Conservation (phyloP, 352 stramenopile species). For the Pythium myriotylum region DNA sequence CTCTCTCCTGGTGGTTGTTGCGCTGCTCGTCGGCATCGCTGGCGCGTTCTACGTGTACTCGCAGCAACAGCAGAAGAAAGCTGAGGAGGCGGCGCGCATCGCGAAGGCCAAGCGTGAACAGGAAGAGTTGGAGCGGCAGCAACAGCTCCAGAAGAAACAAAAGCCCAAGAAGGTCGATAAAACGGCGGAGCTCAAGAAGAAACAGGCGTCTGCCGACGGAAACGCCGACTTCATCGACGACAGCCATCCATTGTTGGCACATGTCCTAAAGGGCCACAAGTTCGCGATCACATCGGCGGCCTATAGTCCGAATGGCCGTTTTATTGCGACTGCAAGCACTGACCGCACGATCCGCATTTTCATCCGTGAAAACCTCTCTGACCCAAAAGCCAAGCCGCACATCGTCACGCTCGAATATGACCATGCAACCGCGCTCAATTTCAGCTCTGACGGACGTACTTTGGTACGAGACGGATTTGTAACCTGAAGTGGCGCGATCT, state of each 20-base stretch:
- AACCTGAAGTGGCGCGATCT: background rate
- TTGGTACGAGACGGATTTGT: conserved; percentile 32
- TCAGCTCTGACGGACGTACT: conserved; percentile 75
- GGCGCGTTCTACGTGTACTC: conserved; percentile 67
- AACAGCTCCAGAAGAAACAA: conserved; percentile 52
- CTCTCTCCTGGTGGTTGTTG: conserved; percentile 43
- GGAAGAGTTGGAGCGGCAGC: conserved; percentile 47
- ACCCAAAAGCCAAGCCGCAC: conserved; percentile 64
- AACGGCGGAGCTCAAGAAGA: conserved; percentile 73
- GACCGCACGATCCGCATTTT: conserved; percentile 79
- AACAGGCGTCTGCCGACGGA: conserved; percentile 30
- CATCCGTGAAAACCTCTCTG: conserved; percentile 58
- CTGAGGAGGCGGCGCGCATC: conserved; percentile 34
- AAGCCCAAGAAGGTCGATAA: conserved; percentile 77
- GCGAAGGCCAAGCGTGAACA: conserved; percentile 52
- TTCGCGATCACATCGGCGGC: conserved; percentile 60
- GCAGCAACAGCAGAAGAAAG: conserved; percentile 48
- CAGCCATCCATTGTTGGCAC: conserved; percentile 45
- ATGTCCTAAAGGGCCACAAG: conserved; percentile 75
- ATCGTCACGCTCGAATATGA: conserved; percentile 82
- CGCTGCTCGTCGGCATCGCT: conserved; percentile 55
- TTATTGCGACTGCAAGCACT: conserved; percentile 71
- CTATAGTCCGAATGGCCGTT: conserved; percentile 80
- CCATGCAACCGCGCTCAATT: conserved; percentile 70
- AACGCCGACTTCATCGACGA: conserved; percentile 20